Evolutionary conservation across 179 eudicot genomes (phyloP).

Genomic region (Corrigiola litoralis): DNA sequence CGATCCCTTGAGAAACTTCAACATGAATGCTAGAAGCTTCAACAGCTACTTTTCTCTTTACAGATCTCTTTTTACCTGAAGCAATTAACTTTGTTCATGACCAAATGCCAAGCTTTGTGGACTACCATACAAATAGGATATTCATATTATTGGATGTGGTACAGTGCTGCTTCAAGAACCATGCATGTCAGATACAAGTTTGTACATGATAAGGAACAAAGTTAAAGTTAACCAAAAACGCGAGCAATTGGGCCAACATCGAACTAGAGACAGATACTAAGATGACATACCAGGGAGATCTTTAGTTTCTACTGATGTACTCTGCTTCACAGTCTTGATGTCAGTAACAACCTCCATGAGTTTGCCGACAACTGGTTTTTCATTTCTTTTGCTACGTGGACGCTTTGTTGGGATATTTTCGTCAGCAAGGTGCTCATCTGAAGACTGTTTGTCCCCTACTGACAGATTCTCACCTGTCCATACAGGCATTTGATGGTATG

Average conservation of each 20-base stretch:
- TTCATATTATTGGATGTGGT: neutral
- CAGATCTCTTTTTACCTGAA: conserved; percentile 40
- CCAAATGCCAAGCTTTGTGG: neutral
- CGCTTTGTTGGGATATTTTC: conserved; percentile 8
- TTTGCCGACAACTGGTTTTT: conserved; percentile 21
- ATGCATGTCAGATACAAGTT: neutral
- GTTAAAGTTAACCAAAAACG: neutral
- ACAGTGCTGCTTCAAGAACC: neutral
- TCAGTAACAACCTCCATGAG: conserved; percentile 27
- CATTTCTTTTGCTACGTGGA: conserved; percentile 28
- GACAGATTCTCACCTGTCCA: conserved; percentile 31
- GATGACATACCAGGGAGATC: conserved; percentile 39
- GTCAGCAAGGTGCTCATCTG: neutral
- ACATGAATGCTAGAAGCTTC: conserved; percentile 31
- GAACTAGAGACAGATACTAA: neutral
- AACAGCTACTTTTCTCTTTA: conserved; percentile 34
- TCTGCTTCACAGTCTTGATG: conserved; percentile 27
- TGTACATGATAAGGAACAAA: neutral
- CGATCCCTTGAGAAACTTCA: conserved; percentile 34
- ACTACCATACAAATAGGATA: conserved; percentile 1
- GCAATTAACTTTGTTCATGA: neutral
- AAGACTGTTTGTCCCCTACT: conserved; percentile 22
- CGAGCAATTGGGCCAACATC: neutral
- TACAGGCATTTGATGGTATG: neutral
- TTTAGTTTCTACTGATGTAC: conserved; percentile 32